Conservation (phyloP, 1,139 yeast species). For the Fermentozyma sake region DNA sequence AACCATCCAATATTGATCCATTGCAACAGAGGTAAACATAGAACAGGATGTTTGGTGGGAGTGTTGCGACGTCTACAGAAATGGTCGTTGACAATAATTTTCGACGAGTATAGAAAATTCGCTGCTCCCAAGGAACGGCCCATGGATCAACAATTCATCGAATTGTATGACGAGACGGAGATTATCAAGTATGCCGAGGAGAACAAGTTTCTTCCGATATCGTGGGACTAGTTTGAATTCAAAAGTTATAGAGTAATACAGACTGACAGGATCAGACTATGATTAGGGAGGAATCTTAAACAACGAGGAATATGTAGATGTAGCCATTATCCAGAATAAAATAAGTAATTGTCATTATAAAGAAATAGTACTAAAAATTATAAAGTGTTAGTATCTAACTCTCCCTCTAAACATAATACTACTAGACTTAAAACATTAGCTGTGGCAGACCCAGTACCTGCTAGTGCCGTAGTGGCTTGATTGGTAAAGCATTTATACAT, state of each 20-base stretch:
- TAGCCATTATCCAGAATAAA: neutral
- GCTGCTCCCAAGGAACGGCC: slow-evolving; percentile 95
- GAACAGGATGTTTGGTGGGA: slow-evolving; percentile 95
- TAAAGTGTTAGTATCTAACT: too few relatives aligned
- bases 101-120: slow-evolving; percentile 90
- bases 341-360: too few relatives aligned
- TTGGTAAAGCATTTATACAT: too few relatives aligned
- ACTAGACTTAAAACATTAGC: too few relatives aligned
- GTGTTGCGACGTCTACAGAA: slow-evolving; percentile 81
- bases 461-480: too few relatives aligned
- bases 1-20: slow-evolving; percentile 92
- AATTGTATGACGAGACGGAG: slow-evolving; percentile 68
- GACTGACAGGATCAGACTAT: neutral
- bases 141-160: slow-evolving; percentile 92
- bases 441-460: too few relatives aligned
- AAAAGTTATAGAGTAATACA: neutral
- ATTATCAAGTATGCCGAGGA: slow-evolving; percentile 50
- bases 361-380: too few relatives aligned
- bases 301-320: neutral
- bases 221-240: slow-evolving; percentile 41
- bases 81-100: slow-evolving; percentile 90
- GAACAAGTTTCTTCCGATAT: slow-evolving; percentile 59
- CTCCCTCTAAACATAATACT: too few relatives aligned
- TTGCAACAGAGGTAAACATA: slow-evolving; percentile 93
- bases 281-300: neutral